Conservation (phyloP, 768 basidiomycete species). For the Strobilomyces echinocephalus region DNA sequence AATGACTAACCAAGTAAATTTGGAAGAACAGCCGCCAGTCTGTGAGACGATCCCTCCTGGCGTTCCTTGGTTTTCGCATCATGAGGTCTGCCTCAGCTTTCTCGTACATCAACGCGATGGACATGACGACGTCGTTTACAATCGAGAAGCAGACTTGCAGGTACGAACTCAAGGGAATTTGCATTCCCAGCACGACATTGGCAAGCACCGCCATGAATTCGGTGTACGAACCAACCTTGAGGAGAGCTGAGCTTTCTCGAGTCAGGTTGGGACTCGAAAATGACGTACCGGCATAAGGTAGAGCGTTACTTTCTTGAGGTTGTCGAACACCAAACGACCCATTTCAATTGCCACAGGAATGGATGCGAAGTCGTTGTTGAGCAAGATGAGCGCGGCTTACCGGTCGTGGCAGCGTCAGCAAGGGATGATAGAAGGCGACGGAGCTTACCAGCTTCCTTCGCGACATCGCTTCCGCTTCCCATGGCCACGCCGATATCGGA, state of each 20-base stretch:
- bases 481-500: conserved; percentile 55
- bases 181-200: conserved; percentile 57
- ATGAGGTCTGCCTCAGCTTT: conserved; percentile 49
- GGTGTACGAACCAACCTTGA: conserved; percentile 51
- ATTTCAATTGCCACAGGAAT: conserved; percentile 56
- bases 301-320: conserved; percentile 49
- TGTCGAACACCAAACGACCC: conserved; percentile 57
- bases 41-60: conserved; percentile 45
- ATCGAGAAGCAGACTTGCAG: conserved; percentile 55
- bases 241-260: neutral
- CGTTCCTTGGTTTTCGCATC: conserved; percentile 45
- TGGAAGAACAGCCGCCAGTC: conserved; percentile 47
- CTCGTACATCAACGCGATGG: conserved; percentile 48
- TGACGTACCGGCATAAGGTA: conserved; percentile 40
- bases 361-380: conserved; percentile 56
- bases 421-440: neutral
- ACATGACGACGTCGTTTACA: conserved; percentile 48
- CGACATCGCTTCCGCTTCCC: conserved; percentile 46
- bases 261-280: neutral
- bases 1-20: conserved; percentile 39
- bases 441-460: conserved; percentile 49
- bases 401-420: neutral
- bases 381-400: conserved; percentile 43
- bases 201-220: conserved; percentile 54
- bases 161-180: conserved; percentile 50